A percentile compares a stretch with the other conserved stretches of the same genome.
These are phyloP conservation scores for Xylaria sp. DNA, from an alignment of 2,329 filamentous ascomycete genomes.

Conservation along the genomic window DNA sequence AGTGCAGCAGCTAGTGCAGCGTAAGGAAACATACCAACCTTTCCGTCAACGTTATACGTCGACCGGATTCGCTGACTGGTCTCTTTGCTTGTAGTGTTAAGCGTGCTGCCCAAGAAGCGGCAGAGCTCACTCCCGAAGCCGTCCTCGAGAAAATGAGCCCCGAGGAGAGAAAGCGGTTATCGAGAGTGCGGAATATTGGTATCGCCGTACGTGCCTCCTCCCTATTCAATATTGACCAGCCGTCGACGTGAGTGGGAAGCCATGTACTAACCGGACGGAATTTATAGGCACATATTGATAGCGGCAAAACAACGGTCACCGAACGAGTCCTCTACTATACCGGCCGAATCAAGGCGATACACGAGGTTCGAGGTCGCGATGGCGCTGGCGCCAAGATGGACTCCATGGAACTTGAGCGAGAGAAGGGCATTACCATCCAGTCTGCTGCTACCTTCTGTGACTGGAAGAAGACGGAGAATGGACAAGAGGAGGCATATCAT, in stretches of 20 bases:
- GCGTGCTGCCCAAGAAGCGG: conserved; percentile 63
- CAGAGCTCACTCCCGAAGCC: conserved; percentile 64
- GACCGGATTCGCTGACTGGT: conserved; percentile 26
- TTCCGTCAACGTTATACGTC: not conserved
- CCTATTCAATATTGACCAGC: conserved; percentile 6
- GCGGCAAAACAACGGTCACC: conserved; percentile 95
- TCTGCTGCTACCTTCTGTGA: conserved; percentile 98
- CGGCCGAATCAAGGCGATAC: conserved; percentile 93
- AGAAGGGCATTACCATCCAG: conserved; percentile 99
- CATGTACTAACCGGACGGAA: conserved; percentile 31
- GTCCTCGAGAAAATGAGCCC: conserved; percentile 83
- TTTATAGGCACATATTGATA: conserved; percentile 90
- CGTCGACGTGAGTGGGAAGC: conserved; percentile 6
- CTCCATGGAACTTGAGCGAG: conserved; percentile 97
- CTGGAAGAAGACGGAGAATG: conserved; percentile 88
- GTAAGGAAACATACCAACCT: conserved; percentile 45
- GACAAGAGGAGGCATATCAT: conserved; percentile 90
- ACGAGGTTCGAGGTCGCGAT: conserved; percentile 96
- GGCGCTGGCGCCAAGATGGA: conserved; percentile 99
- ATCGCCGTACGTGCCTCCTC: conserved; percentile 76
- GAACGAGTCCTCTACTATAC: conserved; percentile 99
- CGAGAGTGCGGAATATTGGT: conserved; percentile 92
- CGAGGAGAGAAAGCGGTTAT: conserved; percentile 79
- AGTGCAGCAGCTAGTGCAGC: conserved; percentile 52
- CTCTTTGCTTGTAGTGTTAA: conserved; percentile 51